Evolutionary conservation across 768 basidiomycete genomes (phyloP).

Genomic region (Collybia sp.): DNA sequence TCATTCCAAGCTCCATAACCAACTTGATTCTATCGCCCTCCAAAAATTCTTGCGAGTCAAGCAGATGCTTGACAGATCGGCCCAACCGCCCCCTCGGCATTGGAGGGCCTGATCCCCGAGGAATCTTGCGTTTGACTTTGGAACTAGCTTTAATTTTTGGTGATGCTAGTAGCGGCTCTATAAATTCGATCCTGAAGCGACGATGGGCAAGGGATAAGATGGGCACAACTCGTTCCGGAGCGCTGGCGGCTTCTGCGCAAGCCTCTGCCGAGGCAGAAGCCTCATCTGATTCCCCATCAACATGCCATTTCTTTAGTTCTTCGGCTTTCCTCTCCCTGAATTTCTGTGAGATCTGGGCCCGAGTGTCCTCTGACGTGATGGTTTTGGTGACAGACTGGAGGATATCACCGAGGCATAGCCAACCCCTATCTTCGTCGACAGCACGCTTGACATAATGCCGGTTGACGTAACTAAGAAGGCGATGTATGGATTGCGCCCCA

Average conservation of each 20-base stretch:
- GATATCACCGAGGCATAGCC: conserved; percentile 66
- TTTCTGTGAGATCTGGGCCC: conserved; percentile 53
- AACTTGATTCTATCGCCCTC: conserved; percentile 41
- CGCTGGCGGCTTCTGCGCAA: conserved; percentile 70
- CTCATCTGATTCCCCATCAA: conserved; percentile 45
- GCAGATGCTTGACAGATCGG: conserved; percentile 59
- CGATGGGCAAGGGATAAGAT: conserved; percentile 62
- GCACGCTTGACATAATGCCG: conserved; percentile 75
- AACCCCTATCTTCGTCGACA: conserved; percentile 74
- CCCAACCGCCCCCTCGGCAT: conserved; percentile 64
- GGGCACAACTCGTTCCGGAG: conserved; percentile 60
- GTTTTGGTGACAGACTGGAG: conserved; percentile 55
- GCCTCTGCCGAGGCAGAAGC: conserved; percentile 55
- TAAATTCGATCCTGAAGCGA: conserved; percentile 66
- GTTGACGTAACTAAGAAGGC: conserved; percentile 76
- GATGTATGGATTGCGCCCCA: conserved; percentile 63
- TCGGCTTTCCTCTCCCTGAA: conserved; percentile 54
- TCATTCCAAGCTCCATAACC: conserved; percentile 44
- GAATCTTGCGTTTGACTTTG: conserved; percentile 46
- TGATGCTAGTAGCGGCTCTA: conserved; percentile 62
- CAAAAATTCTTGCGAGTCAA: conserved; percentile 47
- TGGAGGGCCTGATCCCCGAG: conserved; percentile 38
- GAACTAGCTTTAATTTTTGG: conserved; percentile 60
- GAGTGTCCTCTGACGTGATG: conserved; percentile 44
- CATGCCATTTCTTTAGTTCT: conserved; percentile 74